A percentile compares a stretch with the other conserved stretches of the same genome.
Evolutionary conservation across 2,329 filamentous ascomycete species (phyloP).

Genomic region (Mollisiaceae sp.): DNA sequence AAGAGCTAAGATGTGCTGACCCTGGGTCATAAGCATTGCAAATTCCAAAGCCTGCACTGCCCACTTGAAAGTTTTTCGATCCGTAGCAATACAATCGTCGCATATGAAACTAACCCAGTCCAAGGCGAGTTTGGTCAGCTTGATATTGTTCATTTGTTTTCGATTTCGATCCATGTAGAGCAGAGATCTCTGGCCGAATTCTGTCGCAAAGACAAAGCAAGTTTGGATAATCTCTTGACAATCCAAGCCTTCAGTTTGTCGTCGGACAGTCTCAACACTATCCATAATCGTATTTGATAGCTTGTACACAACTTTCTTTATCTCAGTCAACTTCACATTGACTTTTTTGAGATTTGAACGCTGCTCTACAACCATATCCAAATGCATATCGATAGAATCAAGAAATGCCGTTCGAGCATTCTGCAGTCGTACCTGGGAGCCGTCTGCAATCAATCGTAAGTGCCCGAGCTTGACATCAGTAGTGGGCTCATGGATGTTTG

Average conservation of each 20-base stretch:
- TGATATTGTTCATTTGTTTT: constrained; percentile 95
- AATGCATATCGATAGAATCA: constrained; percentile 78
- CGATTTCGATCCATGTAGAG: constrained; percentile 96
- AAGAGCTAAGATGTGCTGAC: constrained; percentile 89
- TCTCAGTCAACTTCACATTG: constrained; percentile 88
- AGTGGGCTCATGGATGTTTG: constrained; percentile 75
- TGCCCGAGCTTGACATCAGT: constrained; percentile 88
- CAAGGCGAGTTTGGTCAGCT: constrained; percentile 87
- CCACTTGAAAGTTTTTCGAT: constrained; percentile 97
- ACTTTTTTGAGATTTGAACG: constrained; percentile 93
- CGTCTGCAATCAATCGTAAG: constrained; percentile 85
- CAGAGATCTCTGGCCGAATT: constrained; percentile 93
- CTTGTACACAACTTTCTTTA: constrained; percentile 94
- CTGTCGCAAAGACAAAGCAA: constrained; percentile 98
- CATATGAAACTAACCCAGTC: constrained; percentile 99
- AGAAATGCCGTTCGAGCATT: constrained; percentile 81
- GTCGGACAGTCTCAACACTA: constrained; percentile 90
- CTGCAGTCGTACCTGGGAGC: constrained; percentile 77
- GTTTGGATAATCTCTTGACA: constrained; percentile 97
- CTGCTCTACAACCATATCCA: constrained; percentile 90
- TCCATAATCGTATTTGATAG: constrained; percentile 99
- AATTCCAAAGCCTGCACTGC: constrained; percentile 94
- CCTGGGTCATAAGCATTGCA: constrained; percentile 95
- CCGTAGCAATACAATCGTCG: constrained; percentile 92
- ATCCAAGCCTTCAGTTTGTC: constrained; percentile 81